Evolutionary conservation across 345 rosid genomes (phyloP).

Genomic region (Eucalyptus shirleyi): DNA sequence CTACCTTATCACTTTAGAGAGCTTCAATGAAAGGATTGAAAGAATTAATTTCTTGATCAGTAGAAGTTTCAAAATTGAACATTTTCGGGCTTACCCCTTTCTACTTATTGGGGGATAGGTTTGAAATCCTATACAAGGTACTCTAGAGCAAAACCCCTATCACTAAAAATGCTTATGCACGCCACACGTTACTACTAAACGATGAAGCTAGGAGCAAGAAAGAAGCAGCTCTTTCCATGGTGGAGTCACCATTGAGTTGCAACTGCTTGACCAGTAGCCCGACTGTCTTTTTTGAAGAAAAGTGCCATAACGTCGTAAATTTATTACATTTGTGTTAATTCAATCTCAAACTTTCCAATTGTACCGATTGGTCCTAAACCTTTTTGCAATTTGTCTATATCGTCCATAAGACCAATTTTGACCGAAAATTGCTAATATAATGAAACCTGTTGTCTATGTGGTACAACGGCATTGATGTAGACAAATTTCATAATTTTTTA

Average conservation of each 20-base stretch:
- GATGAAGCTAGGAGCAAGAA: not conserved
- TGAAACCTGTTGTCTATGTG: no score
- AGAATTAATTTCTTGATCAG: not conserved
- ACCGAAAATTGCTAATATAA: no score
- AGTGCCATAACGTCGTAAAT: not conserved
- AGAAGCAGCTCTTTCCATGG: not conserved
- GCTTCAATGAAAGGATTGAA: not conserved
- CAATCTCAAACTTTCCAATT: not conserved
- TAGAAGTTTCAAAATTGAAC: not conserved
- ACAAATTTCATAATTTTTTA: no score
- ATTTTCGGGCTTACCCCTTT: not conserved
- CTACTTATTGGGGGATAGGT: not conserved
- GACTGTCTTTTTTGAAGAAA: not conserved
- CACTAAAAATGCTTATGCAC: not conserved
- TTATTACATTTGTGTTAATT: no score
- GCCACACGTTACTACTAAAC: not conserved
- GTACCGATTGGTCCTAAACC: no score
- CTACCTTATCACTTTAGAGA: not conserved
- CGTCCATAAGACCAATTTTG: not conserved
- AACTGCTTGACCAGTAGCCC: not conserved
- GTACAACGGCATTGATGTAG: not conserved
- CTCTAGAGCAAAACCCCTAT: not conserved
- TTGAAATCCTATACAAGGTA: not conserved
- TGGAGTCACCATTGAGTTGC: not conserved
- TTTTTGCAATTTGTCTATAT: no score